Percentiles rank a stretch among this genome's conserved stretches.
These are phyloP conservation scores for Eragrostis nindensis DNA, from an alignment of 176 grass and related monocot genomes.

Conservation along the genomic window DNA sequence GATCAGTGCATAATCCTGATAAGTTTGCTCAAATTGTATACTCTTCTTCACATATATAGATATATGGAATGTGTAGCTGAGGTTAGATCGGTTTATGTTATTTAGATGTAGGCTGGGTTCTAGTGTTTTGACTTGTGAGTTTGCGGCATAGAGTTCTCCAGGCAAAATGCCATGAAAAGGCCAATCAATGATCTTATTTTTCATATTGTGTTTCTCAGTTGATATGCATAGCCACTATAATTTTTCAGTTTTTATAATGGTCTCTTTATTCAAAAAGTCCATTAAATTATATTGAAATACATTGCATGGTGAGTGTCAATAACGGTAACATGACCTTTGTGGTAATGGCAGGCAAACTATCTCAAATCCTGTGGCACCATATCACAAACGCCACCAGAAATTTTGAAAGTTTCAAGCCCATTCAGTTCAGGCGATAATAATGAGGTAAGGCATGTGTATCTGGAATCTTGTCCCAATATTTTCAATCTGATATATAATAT, in stretches of 20 bases:
- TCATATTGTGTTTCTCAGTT: not conserved
- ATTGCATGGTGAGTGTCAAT: not conserved
- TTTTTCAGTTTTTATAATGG: not conserved
- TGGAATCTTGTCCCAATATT: constrained; percentile 24
- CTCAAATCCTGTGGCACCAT: constrained; percentile 74
- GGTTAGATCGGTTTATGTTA: not conserved
- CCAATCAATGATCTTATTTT: not conserved
- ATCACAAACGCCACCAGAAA: constrained; percentile 60
- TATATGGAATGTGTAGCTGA: not conserved
- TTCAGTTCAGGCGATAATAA: constrained; percentile 15
- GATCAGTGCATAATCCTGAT: not conserved
- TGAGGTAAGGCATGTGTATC: constrained; percentile 37
- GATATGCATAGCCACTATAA: not conserved
- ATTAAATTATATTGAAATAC: not conserved
- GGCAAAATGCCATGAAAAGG: not conserved
- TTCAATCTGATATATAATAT: constrained; percentile 8
- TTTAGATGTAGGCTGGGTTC: not conserved
- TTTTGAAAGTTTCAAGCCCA: constrained; percentile 24
- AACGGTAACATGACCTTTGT: not conserved
- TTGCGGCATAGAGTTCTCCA: not conserved
- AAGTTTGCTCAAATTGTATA: not conserved
- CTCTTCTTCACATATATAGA: not conserved
- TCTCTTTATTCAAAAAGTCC: not conserved
- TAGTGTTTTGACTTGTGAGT: not conserved
- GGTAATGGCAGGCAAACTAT: constrained; percentile 59